Evolutionary conservation across 1,284 basidiomycete species (phyloP).

Genomic region (Wallemia hederae): DNA sequence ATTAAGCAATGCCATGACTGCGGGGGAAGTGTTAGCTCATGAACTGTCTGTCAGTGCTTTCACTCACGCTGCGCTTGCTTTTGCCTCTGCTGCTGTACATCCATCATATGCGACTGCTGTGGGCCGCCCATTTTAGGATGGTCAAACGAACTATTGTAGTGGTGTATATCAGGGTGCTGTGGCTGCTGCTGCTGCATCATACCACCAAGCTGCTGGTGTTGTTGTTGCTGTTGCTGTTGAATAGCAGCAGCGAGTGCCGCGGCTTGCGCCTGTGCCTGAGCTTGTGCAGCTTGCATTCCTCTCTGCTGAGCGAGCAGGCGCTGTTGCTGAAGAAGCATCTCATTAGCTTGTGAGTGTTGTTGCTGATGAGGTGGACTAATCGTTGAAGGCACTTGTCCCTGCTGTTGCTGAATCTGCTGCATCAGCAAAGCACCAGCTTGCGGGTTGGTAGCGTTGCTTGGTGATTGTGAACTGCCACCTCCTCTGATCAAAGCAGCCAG

Average conservation of each 20-base stretch:
- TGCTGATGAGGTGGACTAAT: neutral
- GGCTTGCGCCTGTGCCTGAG: neutral
- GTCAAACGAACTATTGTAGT: neutral
- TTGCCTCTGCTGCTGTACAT: neutral
- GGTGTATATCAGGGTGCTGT: neutral
- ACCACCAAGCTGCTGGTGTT: neutral
- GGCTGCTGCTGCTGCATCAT: neutral
- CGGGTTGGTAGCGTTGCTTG: neutral
- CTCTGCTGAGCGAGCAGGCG: neutral
- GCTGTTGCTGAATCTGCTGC: neutral
- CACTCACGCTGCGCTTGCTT: neutral
- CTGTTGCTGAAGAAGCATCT: neutral
- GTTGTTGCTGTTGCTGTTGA: neutral
- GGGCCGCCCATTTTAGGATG: neutral
- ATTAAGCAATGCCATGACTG: neutral
- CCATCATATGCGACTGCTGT: neutral
- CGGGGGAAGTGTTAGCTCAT: neutral
- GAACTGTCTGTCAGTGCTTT: no score
- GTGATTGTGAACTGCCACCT: neutral
- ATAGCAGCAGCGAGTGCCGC: neutral
- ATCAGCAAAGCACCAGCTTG: neutral
- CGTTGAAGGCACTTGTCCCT: neutral
- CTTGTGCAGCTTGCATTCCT: neutral
- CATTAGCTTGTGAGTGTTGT: neutral
- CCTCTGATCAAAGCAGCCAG: neutral